phyloP scores from a whole-genome alignment of 306 rosid species.

The Luffa aegyptiaca region DNA sequence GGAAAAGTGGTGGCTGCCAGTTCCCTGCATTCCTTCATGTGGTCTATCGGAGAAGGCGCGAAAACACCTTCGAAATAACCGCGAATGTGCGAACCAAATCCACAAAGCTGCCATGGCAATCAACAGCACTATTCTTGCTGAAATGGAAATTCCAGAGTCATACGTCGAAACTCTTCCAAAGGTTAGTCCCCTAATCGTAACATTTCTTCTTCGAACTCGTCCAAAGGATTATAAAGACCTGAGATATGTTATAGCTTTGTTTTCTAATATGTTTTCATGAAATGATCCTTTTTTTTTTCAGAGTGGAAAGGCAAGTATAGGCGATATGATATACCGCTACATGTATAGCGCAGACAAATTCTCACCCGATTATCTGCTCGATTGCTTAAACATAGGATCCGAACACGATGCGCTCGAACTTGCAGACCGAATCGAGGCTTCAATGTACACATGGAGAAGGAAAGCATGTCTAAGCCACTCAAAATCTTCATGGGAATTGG shows the following conservation, averaged over 20 bases:
- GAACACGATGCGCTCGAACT: conserved; percentile 94
- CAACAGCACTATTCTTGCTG: conserved; percentile 77
- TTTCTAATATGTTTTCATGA: not conserved
- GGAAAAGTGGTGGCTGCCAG: conserved; percentile 98
- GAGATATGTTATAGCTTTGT: not conserved
- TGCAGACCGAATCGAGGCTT: conserved; percentile 75
- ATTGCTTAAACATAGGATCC: conserved; percentile 51
- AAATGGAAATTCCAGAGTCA: conserved; percentile 84
- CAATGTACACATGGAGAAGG: conserved; percentile 96
- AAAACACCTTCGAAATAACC: conserved; percentile 59
- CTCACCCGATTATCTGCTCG: conserved; percentile 55
- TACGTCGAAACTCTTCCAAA: conserved; percentile 74
- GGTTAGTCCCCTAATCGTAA: conserved; percentile 26
- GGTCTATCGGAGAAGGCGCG: conserved; percentile 69
- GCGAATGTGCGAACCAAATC: conserved; percentile 78
- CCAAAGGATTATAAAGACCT: no score
- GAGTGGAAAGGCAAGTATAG: conserved; percentile 81
- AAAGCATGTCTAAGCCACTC: conserved; percentile 80
- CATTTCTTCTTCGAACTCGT: not conserved
- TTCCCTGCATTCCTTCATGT: conserved; percentile 61
- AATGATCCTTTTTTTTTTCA: conserved; percentile 4
- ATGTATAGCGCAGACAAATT: conserved; percentile 55
- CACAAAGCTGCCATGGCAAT: conserved; percentile 98
- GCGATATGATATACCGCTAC: conserved; percentile 64
- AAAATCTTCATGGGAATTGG: conserved; percentile 79